Base-by-base conservation (phyloP, 768 basidiomycete genomes). In the Lactarius pseudohatsudake region DNA sequence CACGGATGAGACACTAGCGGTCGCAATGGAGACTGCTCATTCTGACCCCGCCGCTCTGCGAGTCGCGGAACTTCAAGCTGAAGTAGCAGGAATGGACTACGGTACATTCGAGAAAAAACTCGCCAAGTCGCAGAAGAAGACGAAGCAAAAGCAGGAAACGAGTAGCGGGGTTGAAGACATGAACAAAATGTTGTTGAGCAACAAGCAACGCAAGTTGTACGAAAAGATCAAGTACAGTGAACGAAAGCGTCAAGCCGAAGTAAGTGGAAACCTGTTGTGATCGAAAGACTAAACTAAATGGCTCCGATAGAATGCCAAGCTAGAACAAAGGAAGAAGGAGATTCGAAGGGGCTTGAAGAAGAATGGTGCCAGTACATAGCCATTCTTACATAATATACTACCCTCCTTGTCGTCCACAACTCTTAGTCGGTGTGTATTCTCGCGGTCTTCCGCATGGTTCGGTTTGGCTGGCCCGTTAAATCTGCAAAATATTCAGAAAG, bases 151-250 rank as follows among this genome's bases (percentile, higher is more conserved):
- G 38, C 71, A 69, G 56, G 72, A 71, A 22, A 74, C 71, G 58
- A 68, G 61, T 54, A 72, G 72, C 28, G 72, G 72, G 22, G 92
- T 94, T 75, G 82, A 86, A 72, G 91, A 96, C 74, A 92, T 96
- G 90, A 90, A 92, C 78, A 96, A 96, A 84, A 96, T 98, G 88
- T 84, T 98, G 86, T 89, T 97, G 88, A 96, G 92, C 80, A 94
- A 93, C 77, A 94, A 91, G 79, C 90, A 96, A 77, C 85, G 87
- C 72, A 96, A 96, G 78, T 77, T 97, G 72, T 96, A 96, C 76
- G 93, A 94, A 77, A 90, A 90, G 79, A 91, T 97, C 86, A 93
- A 94, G 79, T 86, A 91, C 75, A 87, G 88, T 70, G 85, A 96
- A 75, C 83, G 84, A 75, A 91, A 89, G 78, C 87, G 88, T 67